Evolutionary conservation across 306 rosid genomes (phyloP), one percentile per base, ranked within the genome.

Genomic region (Lathyrus oleraceus): DNA sequence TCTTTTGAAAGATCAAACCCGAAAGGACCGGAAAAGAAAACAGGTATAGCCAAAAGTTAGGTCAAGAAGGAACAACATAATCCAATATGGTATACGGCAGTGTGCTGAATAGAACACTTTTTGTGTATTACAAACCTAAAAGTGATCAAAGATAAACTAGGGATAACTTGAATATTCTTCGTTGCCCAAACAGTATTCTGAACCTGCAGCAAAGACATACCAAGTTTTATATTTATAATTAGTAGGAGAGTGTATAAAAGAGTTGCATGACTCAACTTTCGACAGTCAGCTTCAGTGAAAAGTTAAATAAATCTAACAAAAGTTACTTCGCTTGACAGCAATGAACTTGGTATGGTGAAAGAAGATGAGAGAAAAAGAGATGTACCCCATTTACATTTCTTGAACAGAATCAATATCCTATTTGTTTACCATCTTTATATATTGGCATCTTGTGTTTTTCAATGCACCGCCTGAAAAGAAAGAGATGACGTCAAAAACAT

Each of bases 291-390:
- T 32, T 32, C 38, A 32, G 38, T 32, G 38, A 35, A 35, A 35
- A 35, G 39, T 35, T 35, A 35, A 35, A 35, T 35, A 35, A 35
- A 35, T 6, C 39, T 35, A 35, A 35, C 39, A 35, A 35, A 35
- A 35, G 39, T 35, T 87, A 80, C 77, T 88, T 94, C 16, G 96
- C 96, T 71, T 86, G 89, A 64, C 83, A 89, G 78, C 75, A 89
- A 85, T 94, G 92, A 40, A 96, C 83, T 49, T 9, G 27, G 57
- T 17, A 11, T 49, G 23, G 25, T 17, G 6, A 17, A 17, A 17
- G 5, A 49, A 23, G 38, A 49, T 49, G 27, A 49, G 12, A 16
- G 27, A 51, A 10, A 56, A 58, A n/a, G 42, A 58, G 35, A n/a
- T 14, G 13, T 30, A 58, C 42, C 42, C 40, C 27, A 17, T 44